Evolutionary conservation across 148 eudicot genomes (phyloP).

Genomic region (Talinum fruticosum): DNA sequence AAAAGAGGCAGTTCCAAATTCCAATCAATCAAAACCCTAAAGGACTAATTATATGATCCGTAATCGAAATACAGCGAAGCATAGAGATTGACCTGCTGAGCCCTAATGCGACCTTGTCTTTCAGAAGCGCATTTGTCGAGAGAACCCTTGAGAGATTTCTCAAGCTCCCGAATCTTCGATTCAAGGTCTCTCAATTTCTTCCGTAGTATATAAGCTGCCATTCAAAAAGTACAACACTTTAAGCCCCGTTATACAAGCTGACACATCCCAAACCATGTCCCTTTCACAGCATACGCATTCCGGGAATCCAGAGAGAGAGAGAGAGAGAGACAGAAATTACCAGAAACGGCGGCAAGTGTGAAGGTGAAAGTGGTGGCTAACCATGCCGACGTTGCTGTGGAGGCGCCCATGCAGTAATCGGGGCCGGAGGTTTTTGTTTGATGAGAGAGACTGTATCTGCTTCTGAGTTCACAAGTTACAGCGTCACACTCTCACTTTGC

Average conservation of each 20-base stretch:
- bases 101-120: constrained; percentile 84
- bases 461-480: too few species aligned
- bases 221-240: not conserved
- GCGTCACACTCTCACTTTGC: too few species aligned
- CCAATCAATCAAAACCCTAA: not conserved
- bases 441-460: too few species aligned
- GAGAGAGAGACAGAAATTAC: constrained; percentile 19
- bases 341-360: constrained; percentile 39
- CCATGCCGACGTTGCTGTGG: constrained; percentile 38
- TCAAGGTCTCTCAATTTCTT: constrained; percentile 34
- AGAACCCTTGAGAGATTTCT: constrained; percentile 47
- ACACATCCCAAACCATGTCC: not conserved
- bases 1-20: not conserved
- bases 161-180: constrained; percentile 47
- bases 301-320: not conserved
- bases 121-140: constrained; percentile 63
- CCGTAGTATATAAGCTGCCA: constrained; percentile 43
- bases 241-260: not conserved
- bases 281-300: too few species aligned
- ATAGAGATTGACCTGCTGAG: constrained; percentile 57
- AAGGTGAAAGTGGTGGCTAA: constrained; percentile 34
- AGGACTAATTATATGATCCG: not conserved
- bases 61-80: not conserved
- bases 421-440: not conserved
- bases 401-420: constrained; percentile 21